Evolutionary conservation across 2,329 filamentous ascomycete species (phyloP).

Genomic region (Epicoccum nigrum): DNA sequence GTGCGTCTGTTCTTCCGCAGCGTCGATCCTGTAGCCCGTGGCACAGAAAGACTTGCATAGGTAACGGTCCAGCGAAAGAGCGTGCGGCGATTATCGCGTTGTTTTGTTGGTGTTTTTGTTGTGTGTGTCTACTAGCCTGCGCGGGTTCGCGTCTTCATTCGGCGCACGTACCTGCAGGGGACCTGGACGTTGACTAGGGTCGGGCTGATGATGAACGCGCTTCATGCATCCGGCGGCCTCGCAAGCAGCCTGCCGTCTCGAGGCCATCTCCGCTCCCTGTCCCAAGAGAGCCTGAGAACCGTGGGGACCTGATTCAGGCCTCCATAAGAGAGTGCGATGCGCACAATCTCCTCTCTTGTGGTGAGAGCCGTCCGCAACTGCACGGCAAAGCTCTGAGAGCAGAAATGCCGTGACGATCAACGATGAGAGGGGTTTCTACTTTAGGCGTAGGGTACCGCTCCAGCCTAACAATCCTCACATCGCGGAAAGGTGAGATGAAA

Average conservation of each 20-base stretch:
- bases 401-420: slow-evolving; percentile 12
- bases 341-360: not conserved
- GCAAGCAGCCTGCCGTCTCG: slow-evolving; percentile 14
- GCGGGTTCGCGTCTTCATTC: slow-evolving; percentile 24
- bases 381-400: not conserved
- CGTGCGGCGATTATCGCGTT: slow-evolving; percentile 15
- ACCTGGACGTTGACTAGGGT: slow-evolving; percentile 21
- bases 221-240: slow-evolving; percentile 19
- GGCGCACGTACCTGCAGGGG: slow-evolving; percentile 24
- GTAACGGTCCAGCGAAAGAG: slow-evolving; percentile 7
- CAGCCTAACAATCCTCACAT: slow-evolving; percentile 32
- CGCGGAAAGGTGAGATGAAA: slow-evolving; percentile 30
- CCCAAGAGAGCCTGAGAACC: slow-evolving; percentile 10
- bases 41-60: slow-evolving; percentile 1
- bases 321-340: slow-evolving; percentile 5
- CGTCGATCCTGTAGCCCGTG: slow-evolving; percentile 11
- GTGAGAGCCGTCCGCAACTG: not conserved
- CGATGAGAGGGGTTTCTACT: slow-evolving; percentile 15
- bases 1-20: slow-evolving; percentile 9
- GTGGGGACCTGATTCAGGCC: slow-evolving; percentile 4
- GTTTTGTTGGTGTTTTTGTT: slow-evolving; percentile 24
- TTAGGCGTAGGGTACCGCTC: slow-evolving; percentile 27
- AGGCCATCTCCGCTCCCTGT: slow-evolving; percentile 8
- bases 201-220: slow-evolving; percentile 22
- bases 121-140: slow-evolving; percentile 22